phyloP scores from a whole-genome alignment of 1,139 yeast genomes.

The Geotrichum bryndzae region DNA sequence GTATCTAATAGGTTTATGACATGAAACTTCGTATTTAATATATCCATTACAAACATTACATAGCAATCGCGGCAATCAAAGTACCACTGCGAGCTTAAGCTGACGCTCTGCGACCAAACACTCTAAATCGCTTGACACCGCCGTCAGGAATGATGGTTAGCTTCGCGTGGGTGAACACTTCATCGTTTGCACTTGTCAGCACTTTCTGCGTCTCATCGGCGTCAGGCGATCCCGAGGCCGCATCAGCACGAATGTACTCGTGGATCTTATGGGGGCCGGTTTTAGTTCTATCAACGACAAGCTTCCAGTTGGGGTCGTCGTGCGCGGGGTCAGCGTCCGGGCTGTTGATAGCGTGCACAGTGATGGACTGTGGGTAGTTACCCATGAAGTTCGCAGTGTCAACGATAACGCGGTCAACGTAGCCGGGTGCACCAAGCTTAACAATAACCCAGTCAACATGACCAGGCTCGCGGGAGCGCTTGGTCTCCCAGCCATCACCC shows the following conservation, averaged over 20 bases:
- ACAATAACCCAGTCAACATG: conserved; percentile 90
- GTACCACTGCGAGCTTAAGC: background rate
- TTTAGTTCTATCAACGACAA: conserved; percentile 60
- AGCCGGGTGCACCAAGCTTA: conserved; percentile 58
- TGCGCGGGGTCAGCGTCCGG: conserved; percentile 33
- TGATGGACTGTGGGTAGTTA: conserved; percentile 77
- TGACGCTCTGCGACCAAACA: conserved; percentile 47
- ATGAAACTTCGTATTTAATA: background rate
- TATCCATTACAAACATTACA: background rate
- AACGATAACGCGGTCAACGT: conserved; percentile 53
- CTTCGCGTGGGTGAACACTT: conserved; percentile 57
- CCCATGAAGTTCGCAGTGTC: conserved; percentile 95
- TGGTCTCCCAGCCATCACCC: conserved; percentile 99
- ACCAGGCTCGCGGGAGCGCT: conserved; percentile 72
- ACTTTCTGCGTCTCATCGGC: conserved; percentile 9
- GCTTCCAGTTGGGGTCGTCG: conserved; percentile 51
- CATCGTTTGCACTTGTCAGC: conserved; percentile 18
- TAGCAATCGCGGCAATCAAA: background rate
- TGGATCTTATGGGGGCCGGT: conserved; percentile 82
- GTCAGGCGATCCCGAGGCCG: conserved; percentile 14
- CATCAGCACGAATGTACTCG: conserved; percentile 38
- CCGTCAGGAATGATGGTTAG: conserved; percentile 90
- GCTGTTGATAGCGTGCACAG: conserved; percentile 42
- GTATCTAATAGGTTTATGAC: background rate
- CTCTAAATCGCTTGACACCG: conserved; percentile 85